Conservation (phyloP, 352 stramenopile species). For the Chrysophaeum taylorii region DNA sequence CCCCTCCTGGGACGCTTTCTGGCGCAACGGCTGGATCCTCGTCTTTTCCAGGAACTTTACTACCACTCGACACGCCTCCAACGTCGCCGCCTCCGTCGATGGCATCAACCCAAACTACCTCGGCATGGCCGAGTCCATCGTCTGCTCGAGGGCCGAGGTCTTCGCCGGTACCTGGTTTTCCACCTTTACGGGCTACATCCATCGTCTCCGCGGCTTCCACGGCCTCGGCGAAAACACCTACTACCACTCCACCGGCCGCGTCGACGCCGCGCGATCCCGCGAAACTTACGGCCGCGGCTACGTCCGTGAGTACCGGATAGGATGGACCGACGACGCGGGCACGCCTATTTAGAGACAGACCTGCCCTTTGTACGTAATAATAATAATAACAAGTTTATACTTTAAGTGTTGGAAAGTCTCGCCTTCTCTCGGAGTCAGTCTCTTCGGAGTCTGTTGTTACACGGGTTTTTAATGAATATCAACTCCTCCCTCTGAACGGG, state of each 20-base stretch:
- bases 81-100: constrained; percentile 17
- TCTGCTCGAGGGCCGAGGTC: constrained; percentile 42
- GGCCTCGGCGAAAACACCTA: constrained; percentile 12
- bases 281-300: not conserved
- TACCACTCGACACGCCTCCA: no score
- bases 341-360: no score
- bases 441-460: no score
- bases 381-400: no score
- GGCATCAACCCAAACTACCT: constrained; percentile 57
- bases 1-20: constrained; percentile 22
- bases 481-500: no score
- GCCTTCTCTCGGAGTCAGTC: no score
- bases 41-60: constrained; percentile 34
- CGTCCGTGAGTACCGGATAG: constrained; percentile 4
- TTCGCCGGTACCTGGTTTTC: constrained; percentile 61
- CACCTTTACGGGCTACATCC: constrained; percentile 71
- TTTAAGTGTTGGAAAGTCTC: no score
- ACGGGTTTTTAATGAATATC: no score
- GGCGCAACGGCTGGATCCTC: constrained; percentile 9
- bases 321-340: no score
- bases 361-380: no score
- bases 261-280: not conserved
- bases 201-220: constrained; percentile 56
- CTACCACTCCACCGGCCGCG: constrained; percentile 8
- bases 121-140: constrained; percentile 64